phyloP scores from a whole-genome alignment of 176 grass and related monocot species.

The Rhynchospora pubera region DNA sequence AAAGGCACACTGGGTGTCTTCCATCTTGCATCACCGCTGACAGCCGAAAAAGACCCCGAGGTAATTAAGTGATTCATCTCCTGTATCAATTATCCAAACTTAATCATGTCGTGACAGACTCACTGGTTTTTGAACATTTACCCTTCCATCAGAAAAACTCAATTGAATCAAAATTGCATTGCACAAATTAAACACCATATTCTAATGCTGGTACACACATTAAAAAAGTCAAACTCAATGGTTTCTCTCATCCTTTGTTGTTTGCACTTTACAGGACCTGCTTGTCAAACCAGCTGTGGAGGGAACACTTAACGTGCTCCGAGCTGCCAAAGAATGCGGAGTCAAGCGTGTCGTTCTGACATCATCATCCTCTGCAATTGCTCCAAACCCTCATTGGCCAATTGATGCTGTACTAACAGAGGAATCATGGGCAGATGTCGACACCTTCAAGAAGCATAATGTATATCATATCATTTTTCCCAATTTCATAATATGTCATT shows the following conservation, averaged over 20 bases:
- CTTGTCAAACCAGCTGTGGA: conserved; percentile 41
- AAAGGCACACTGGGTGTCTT: conserved; percentile 43
- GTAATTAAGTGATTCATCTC: conserved; percentile 40
- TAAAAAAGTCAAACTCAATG: no score
- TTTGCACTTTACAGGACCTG: conserved; percentile 20
- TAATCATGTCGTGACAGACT: no score
- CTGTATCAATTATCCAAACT: no score
- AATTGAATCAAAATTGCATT: no score
- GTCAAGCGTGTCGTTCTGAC: conserved; percentile 34
- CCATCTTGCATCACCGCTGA: conserved; percentile 46
- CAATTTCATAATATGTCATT: no score
- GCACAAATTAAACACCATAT: no score
- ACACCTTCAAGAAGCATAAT: conserved; percentile 38
- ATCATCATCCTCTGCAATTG: conserved; percentile 37
- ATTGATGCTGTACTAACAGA: conserved; percentile 27
- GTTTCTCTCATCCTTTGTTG: no score
- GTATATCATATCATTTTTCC: not conserved
- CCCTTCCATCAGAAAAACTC: no score
- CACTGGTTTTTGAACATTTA: no score
- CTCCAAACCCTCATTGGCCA: conserved; percentile 44
- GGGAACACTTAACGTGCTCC: conserved; percentile 54
- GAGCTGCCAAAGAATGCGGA: conserved; percentile 24
- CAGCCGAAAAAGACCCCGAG: conserved; percentile 31
- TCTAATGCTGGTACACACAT: no score
- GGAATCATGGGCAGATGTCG: conserved; percentile 50